These are phyloP conservation scores for Silene noctiflora DNA, from an alignment of 179 eudicot genomes.

Conservation along the genomic window DNA sequence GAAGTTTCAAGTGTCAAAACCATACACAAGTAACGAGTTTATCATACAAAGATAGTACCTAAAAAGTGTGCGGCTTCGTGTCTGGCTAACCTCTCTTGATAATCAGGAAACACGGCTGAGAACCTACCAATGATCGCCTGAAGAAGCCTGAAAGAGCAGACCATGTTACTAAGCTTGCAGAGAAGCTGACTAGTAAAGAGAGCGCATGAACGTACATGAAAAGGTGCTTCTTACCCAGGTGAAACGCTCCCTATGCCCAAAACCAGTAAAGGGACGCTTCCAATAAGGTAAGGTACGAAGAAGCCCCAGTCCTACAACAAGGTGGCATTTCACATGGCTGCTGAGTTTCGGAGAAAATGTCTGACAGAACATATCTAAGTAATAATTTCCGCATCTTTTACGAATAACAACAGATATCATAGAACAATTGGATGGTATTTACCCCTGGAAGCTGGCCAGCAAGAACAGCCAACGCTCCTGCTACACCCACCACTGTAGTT, in stretches of 20 bases:
- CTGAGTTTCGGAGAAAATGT: neutral
- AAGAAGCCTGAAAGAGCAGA: conserved; percentile 61
- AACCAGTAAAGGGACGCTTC: conserved; percentile 83
- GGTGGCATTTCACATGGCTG: conserved; percentile 4
- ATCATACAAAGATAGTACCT: conserved; percentile 37
- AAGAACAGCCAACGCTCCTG: conserved; percentile 74
- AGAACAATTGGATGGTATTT: conserved; percentile 25
- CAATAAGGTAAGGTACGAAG: conserved; percentile 86
- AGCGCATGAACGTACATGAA: neutral
- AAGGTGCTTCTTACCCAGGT: conserved; percentile 66
- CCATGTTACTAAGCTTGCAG: neutral
- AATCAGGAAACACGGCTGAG: conserved; percentile 77
- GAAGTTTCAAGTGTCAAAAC: too few relatives aligned
- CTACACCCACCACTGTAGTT: conserved; percentile 79
- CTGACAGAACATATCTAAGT: too few relatives aligned
- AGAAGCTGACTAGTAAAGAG: neutral
- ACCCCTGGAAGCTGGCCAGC: conserved; percentile 99
- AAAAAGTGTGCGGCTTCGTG: conserved; percentile 98
- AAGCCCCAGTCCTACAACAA: conserved; percentile 86
- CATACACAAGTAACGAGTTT: too few relatives aligned
- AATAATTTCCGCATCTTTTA: too few relatives aligned
- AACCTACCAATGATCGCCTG: conserved; percentile 88
- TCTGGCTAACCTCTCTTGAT: conserved; percentile 83
- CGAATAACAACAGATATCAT: neutral
- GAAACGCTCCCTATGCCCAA: conserved; percentile 84